Evolutionary conservation across 2,329 filamentous ascomycete species (phyloP), one percentile per base, ranked within the genome.

Genomic region (Hypocreales sp.): DNA sequence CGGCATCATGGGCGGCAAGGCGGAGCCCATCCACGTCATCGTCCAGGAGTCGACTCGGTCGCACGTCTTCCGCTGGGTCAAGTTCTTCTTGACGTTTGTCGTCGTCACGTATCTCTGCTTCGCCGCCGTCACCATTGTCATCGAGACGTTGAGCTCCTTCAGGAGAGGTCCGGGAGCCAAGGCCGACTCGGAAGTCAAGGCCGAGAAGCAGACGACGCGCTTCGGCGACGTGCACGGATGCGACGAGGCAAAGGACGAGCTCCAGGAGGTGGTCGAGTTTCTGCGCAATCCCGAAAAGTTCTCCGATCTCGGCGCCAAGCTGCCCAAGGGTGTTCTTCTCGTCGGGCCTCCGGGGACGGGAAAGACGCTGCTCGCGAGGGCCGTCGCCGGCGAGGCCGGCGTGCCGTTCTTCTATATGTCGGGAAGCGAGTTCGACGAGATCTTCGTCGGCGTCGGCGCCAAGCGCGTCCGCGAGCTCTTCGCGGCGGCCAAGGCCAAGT

Each of bases 331-430:
- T 61, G 83, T 98, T 32, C 67, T 98, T 27, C 70, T 98, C 15
- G 83, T 93, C 45, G 90, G 90, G 1, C 90, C 90, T 46, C 90
- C 90, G 28, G 90, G 90, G 59, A 98, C 90, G 34, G 90, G 90
- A 58, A 98, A 98, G 60, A 98, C 90, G 9, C 70, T 98, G 22
- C 70, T 98, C 34, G 90, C 90, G 36, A 78, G 90, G 44, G 92
- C 90, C 30, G 90, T 98, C 34, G 90, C 90, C 25, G 90, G 90
- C 28, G 90, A 98, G 59, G 86, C 90, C 29, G 90, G 87, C 30
- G 90, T 98, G 12, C 90, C 90, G 2, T 98, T 98, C 66, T 98
- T 95, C 66, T 98, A 94, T 67, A 95, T 98, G 87, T 98, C 90
- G 46, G 90, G 90, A 27, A 92, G 83, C 32, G 90, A 98, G 51